Evolutionary conservation across 75 land plant genomes (phyloP).

Genomic region (Pinus albicaulis): DNA sequence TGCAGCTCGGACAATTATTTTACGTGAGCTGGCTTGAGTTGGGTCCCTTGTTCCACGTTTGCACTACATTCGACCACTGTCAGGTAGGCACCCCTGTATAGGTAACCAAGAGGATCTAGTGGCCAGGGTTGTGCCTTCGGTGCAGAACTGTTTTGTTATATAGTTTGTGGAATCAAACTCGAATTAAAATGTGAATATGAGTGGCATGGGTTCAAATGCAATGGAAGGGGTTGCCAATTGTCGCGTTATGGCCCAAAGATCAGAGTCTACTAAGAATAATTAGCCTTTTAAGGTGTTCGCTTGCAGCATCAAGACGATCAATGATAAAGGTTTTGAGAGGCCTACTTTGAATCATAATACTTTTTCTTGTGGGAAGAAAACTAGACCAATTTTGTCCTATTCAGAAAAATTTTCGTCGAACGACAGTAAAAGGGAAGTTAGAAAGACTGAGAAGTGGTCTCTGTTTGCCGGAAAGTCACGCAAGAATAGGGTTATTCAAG

Average conservation of each 20-base stretch:
- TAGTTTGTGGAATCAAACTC: conserved; percentile 10
- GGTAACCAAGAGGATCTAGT: conserved; percentile 65
- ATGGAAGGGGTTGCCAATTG: conserved; percentile 5
- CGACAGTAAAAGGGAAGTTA: conserved; percentile 12
- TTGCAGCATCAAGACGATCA: background rate
- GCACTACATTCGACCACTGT: conserved; percentile 58
- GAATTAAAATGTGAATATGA: background rate
- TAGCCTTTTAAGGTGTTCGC: background rate
- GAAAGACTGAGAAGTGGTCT: conserved; percentile 22
- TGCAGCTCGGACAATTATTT: conserved; percentile 87
- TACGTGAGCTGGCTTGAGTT: conserved; percentile 69
- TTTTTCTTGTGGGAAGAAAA: too few relatives aligned
- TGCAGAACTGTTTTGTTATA: conserved; percentile 32
- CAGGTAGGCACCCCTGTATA: conserved; percentile 65
- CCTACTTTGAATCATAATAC: background rate
- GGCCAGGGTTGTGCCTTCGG: conserved; percentile 23
- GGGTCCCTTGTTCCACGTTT: conserved; percentile 45
- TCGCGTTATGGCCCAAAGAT: too few relatives aligned
- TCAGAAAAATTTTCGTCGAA: background rate
- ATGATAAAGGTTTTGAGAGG: background rate
- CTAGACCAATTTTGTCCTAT: background rate
- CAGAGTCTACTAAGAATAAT: too few relatives aligned
- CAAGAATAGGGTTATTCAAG: conserved; percentile 18
- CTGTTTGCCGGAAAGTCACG: conserved; percentile 19
- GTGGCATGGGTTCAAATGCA: conserved; percentile 8